Percentiles rank a stretch among this genome's conserved stretches.
Evolutionary conservation across 2,329 filamentous ascomycete species (phyloP).

Genomic region (Neonectria coccinea): DNA sequence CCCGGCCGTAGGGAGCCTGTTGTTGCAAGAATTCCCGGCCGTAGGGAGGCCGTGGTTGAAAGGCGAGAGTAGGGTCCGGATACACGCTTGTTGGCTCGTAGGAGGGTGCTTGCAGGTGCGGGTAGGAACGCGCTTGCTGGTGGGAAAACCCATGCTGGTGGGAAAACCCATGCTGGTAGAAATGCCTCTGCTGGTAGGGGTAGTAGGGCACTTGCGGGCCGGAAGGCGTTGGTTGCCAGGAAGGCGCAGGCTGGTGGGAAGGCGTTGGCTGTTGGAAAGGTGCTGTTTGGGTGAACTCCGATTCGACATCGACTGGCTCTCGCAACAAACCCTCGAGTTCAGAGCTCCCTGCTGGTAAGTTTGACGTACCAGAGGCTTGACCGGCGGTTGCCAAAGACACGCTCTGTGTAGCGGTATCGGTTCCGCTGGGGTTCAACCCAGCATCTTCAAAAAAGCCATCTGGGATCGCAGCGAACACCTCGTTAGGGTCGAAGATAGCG

Average conservation of each 20-base stretch:
- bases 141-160: too few species aligned
- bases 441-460: too few species aligned
- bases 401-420: not conserved
- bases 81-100: not conserved
- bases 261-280: not conserved
- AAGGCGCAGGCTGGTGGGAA: not conserved
- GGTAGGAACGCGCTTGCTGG: not conserved
- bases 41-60: not conserved
- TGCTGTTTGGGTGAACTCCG: not conserved
- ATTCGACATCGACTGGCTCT: not conserved
- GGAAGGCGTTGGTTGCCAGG: too few species aligned
- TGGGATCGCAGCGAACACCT: too few species aligned
- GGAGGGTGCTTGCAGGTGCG: not conserved
- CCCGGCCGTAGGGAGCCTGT: not conserved
- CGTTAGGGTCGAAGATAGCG: too few species aligned
- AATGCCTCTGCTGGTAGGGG: too few species aligned
- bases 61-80: not conserved
- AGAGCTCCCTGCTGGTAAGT: not conserved
- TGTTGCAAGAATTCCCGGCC: not conserved
- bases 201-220: too few species aligned
- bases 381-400: not conserved
- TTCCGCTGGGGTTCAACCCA: not conserved
- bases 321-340: not conserved
- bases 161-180: too few species aligned
- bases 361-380: not conserved